Percentiles rank a stretch among this genome's conserved stretches.
Evolutionary conservation across 140 eudicot genomes (phyloP).

Genomic region (Erigeron philadelphicus): DNA sequence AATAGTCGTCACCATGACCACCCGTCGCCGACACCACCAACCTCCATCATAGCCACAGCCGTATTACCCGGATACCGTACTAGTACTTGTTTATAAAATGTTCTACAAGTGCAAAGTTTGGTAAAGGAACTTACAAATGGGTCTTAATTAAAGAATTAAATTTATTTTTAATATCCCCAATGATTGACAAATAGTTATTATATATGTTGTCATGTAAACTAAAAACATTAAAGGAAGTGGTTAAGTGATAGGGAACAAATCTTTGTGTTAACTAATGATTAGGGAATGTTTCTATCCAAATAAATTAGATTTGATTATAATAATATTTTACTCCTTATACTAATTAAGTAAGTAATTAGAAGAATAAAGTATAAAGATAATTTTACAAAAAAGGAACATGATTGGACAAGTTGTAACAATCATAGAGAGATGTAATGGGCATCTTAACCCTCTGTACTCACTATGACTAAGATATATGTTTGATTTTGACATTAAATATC

Average conservation of each 20-base stretch:
- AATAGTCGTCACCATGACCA: no score
- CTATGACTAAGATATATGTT: conserved; percentile 26
- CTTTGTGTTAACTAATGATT: conserved; percentile 36
- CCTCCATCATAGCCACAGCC: no score
- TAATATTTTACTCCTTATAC: not conserved
- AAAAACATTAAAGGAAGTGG: conserved; percentile 29
- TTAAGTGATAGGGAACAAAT: conserved; percentile 36
- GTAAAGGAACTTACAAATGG: no score
- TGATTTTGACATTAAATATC: conserved; percentile 36
- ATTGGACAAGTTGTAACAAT: conserved; percentile 20
- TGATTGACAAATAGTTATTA: conserved; percentile 13
- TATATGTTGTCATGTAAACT: conserved; percentile 22
- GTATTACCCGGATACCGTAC: no score
- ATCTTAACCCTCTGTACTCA: conserved; percentile 32
- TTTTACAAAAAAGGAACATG: not conserved
- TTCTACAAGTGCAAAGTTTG: no score
- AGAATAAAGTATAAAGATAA: not conserved
- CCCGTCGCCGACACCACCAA: no score
- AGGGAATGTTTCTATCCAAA: conserved; percentile 29
- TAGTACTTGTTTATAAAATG: no score
- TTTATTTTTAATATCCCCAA: not conserved
- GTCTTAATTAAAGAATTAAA: no score
- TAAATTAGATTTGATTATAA: not conserved
- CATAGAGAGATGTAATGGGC: conserved; percentile 34
- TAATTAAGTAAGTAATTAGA: not conserved